phyloP scores from a whole-genome alignment of 1,139 yeast species.

The Blastobotrys illinoisensis region DNA sequence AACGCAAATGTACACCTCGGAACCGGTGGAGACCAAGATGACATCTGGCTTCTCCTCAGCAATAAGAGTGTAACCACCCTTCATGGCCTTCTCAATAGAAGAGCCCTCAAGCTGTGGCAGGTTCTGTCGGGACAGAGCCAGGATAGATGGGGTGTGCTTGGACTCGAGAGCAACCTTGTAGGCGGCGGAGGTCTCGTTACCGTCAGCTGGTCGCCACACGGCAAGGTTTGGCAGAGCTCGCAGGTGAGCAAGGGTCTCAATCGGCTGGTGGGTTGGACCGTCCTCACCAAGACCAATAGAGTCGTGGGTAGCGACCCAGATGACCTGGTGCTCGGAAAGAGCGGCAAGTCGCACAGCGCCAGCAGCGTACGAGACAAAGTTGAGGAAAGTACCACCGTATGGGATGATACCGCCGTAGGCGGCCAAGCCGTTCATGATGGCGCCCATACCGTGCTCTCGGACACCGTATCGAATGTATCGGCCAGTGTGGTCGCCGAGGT shows the following conservation, averaged over 20 bases:
- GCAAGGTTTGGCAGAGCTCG: constrained; percentile 93
- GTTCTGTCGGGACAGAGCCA: constrained; percentile 96
- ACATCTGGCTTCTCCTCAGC: constrained; percentile 61
- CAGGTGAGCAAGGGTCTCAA: constrained; percentile 96
- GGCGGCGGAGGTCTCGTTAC: constrained; percentile 98
- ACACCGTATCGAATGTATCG: constrained; percentile 98
- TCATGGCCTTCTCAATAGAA: constrained; percentile 80
- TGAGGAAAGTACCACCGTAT: constrained; percentile 97
- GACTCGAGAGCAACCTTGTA: constrained; percentile 73
- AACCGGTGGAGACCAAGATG: constrained; percentile 87
- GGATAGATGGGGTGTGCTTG: constrained; percentile 73
- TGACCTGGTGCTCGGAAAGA: constrained; percentile 85
- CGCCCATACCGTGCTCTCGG: constrained; percentile 99
- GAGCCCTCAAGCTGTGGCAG: constrained; percentile 96
- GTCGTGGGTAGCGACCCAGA: constrained; percentile 99
- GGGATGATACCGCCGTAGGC: constrained; percentile 93
- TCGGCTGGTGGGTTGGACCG: constrained; percentile 99
- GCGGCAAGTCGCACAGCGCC: constrained; percentile 97
- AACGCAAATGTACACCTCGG: constrained; percentile 83
- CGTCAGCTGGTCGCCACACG: constrained; percentile 99
- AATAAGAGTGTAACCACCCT: constrained; percentile 88
- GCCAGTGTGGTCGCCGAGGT: constrained; percentile 83
- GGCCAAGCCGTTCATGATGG: constrained; percentile 95
- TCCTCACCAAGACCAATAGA: constrained; percentile 99
- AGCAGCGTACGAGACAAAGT: constrained; percentile 95